Conservation (phyloP, 352 stramenopile genomes). For the Phytopythium cucurbitacearum region DNA sequence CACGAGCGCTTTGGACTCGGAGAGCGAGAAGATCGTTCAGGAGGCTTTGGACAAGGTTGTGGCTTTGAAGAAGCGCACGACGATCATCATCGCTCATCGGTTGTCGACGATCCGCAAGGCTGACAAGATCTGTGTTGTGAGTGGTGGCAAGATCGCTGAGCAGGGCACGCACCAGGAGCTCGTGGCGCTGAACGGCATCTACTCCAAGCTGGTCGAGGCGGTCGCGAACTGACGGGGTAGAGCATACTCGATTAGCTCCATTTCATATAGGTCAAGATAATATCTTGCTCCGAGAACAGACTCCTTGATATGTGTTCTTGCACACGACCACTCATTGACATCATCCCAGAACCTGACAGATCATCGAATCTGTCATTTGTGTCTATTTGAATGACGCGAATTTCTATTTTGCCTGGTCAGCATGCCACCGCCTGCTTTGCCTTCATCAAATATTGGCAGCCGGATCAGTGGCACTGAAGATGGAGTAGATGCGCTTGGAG, state of each 20-base stretch:
- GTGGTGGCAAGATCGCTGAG: conserved; percentile 90
- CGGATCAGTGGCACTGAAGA: conserved; percentile 43
- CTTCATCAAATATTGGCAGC: conserved; percentile 22
- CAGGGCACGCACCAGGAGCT: conserved; percentile 91
- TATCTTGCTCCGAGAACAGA: too few relatives aligned
- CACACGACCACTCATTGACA: too few relatives aligned
- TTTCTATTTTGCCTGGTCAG: neutral
- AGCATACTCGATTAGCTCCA: too few relatives aligned
- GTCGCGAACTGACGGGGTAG: conserved; percentile 7
- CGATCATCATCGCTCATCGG: conserved; percentile 93
- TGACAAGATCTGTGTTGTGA: conserved; percentile 93
- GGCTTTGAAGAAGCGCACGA: conserved; percentile 67
- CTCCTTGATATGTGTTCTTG: too few relatives aligned
- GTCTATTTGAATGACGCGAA: too few relatives aligned
- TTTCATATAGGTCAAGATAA: too few relatives aligned
- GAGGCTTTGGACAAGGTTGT: conserved; percentile 63
- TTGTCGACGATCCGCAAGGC: conserved; percentile 92
- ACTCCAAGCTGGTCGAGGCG: conserved; percentile 23
- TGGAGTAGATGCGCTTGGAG: conserved; percentile 48
- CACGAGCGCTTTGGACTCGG: conserved; percentile 79
- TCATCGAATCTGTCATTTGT: neutral
- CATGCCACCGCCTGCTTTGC: neutral
- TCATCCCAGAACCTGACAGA: too few relatives aligned
- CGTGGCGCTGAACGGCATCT: conserved; percentile 36
- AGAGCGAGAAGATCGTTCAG: conserved; percentile 85